A percentile compares a stretch with the other conserved stretches of the same genome.
Conservation (phyloP, 495 filamentous ascomycete species). For the Penicillium canescens region DNA sequence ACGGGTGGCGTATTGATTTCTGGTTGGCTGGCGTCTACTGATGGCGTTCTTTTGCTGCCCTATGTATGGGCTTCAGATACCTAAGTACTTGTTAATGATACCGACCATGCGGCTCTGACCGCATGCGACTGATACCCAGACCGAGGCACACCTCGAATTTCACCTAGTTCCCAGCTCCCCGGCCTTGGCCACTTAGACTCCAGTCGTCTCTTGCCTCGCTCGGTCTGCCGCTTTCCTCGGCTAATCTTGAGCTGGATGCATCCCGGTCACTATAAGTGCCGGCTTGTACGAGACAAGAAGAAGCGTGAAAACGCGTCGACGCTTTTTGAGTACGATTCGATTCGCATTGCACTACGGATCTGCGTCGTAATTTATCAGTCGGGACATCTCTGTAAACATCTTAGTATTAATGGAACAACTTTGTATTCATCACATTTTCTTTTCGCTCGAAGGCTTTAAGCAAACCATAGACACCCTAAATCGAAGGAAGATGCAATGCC, state of each 20-base stretch:
- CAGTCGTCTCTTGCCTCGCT: conserved; percentile 57
- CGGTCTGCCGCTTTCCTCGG: conserved; percentile 46
- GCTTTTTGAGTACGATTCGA: conserved; percentile 58
- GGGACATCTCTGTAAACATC: conserved; percentile 34
- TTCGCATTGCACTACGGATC: conserved; percentile 38
- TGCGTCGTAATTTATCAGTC: conserved; percentile 54
- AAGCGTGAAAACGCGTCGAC: conserved; percentile 38
- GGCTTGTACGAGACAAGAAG: conserved; percentile 52
- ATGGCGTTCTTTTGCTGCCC: conserved; percentile 16
- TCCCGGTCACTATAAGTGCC: conserved; percentile 17
- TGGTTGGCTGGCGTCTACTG: conserved; percentile 23
- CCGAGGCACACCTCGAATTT: neutral
- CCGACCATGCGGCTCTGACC: conserved; percentile 16
- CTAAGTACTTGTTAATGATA: conserved; percentile 27
- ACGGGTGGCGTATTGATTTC: conserved; percentile 72
- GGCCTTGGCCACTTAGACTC: neutral
- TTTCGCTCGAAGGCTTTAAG: too few species aligned
- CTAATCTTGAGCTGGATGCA: conserved; percentile 62
- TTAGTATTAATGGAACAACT: neutral
- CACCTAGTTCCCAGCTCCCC: neutral
- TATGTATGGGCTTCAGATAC: conserved; percentile 31
- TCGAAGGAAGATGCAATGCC: too few species aligned
- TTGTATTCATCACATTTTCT: neutral
- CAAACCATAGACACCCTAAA: too few species aligned
- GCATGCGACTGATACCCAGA: conserved; percentile 4